A percentile compares a stretch with the other conserved stretches of the same genome.
These are phyloP conservation scores for Apiotrichum gracile DNA, from an alignment of 1,284 basidiomycete species.

Conservation along the genomic window DNA sequence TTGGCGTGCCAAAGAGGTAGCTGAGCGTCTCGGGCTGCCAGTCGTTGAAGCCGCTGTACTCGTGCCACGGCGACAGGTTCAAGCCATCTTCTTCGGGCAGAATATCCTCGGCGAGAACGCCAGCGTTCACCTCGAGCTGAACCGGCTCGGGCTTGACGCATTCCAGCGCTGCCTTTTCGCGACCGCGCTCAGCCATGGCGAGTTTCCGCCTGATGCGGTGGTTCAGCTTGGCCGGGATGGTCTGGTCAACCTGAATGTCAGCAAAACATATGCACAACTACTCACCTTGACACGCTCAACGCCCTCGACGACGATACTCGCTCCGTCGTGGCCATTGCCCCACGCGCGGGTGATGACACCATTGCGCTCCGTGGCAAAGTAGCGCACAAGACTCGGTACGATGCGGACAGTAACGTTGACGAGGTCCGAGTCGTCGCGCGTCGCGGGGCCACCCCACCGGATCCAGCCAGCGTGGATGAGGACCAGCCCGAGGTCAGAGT, in stretches of 20 bases:
- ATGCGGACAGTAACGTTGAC: slow-evolving; percentile 51
- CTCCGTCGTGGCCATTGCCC: slow-evolving; percentile 57
- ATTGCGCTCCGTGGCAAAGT: slow-evolving; percentile 50
- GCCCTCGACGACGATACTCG: slow-evolving; percentile 51
- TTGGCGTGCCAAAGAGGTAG: slow-evolving; percentile 1
- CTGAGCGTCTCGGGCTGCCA: slow-evolving; percentile 1
- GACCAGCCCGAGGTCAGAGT: slow-evolving; percentile 53
- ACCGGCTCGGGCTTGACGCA: not conserved
- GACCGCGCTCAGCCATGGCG: slow-evolving; percentile 17
- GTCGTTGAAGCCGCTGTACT: not conserved
- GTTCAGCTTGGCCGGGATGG: slow-evolving; percentile 2
- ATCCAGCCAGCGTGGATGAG: slow-evolving; percentile 54
- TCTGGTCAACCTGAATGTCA: slow-evolving; percentile 20
- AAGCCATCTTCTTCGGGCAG: not conserved
- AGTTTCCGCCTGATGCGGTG: slow-evolving; percentile 16
- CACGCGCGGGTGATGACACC: slow-evolving; percentile 52
- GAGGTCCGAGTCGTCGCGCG: slow-evolving; percentile 28
- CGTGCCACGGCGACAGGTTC: not conserved
- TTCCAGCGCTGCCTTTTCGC: slow-evolving; percentile 3
- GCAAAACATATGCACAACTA: not conserved
- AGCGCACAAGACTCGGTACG: slow-evolving; percentile 51
- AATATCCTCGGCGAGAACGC: slow-evolving; percentile 18
- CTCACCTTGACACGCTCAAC: slow-evolving; percentile 49
- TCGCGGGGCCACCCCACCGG: slow-evolving; percentile 30
- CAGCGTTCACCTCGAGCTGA: slow-evolving; percentile 4